Conservation (phyloP, 371 early-diverging fungal genomes). For the Syncephalastrum contaminatum region DNA sequence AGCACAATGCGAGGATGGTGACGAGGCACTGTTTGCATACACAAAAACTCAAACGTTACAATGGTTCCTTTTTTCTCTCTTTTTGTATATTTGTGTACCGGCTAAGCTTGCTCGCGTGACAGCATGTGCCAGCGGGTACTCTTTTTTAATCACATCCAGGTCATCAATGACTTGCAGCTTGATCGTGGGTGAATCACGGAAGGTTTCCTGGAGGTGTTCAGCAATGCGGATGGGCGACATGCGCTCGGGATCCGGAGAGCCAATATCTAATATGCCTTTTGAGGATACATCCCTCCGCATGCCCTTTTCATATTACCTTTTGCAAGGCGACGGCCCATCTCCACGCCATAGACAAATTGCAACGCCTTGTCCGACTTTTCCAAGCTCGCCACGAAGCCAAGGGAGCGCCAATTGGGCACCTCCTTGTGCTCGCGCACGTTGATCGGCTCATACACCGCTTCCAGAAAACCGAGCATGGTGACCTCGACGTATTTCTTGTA, state of each 20-base stretch:
- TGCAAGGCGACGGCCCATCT: slow-evolving; percentile 72
- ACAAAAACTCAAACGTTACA: too few species aligned
- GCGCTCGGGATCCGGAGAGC: slow-evolving; percentile 85
- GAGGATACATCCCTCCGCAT: neutral
- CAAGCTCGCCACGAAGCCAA: slow-evolving; percentile 41
- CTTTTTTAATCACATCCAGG: slow-evolving; percentile 62
- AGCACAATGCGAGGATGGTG: slow-evolving; percentile 80
- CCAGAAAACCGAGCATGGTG: slow-evolving; percentile 70
- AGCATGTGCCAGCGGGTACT: slow-evolving; percentile 84
- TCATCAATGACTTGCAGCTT: slow-evolving; percentile 68
- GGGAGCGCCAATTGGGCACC: slow-evolving; percentile 43
- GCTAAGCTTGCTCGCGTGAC: slow-evolving; percentile 78
- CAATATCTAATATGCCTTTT: slow-evolving; percentile 57
- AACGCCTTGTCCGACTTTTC: slow-evolving; percentile 12
- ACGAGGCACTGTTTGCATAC: slow-evolving; percentile 47
- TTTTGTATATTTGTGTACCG: slow-evolving; percentile 27
- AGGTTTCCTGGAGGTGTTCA: slow-evolving; percentile 62
- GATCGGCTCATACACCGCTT: slow-evolving; percentile 75
- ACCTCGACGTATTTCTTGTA: slow-evolving; percentile 73
- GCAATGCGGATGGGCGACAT: slow-evolving; percentile 82
- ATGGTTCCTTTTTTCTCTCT: too few species aligned
- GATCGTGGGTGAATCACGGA: slow-evolving; percentile 46
- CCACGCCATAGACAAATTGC: slow-evolving; percentile 64
- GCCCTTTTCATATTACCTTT: slow-evolving; percentile 37
- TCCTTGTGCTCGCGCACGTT: slow-evolving; percentile 74